Percentiles rank a stretch among this genome's conserved stretches.
These are phyloP conservation scores for Phaeosphaeriaceae sp. DNA, from an alignment of 2,329 filamentous ascomycete species.

Conservation along the genomic window DNA sequence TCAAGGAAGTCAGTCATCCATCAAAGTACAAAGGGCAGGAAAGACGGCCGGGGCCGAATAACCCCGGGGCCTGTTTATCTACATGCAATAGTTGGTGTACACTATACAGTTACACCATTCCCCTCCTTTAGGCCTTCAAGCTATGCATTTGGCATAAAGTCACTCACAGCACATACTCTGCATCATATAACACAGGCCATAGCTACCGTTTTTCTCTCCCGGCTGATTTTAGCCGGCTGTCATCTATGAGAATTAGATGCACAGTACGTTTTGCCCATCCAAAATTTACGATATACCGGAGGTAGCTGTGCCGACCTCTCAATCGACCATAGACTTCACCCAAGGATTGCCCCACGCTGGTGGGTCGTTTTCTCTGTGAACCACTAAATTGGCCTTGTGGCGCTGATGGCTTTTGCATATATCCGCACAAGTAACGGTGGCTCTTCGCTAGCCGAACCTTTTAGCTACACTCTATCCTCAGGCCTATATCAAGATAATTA, in stretches of 20 bases:
- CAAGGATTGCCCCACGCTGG: not conserved
- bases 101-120: too few species aligned
- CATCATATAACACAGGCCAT: not conserved
- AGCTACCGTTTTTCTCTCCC: not conserved
- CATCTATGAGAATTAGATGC: not conserved
- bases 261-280: not conserved
- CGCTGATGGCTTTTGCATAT: too few species aligned
- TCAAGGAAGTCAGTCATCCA: too few species aligned
- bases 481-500: too few species aligned
- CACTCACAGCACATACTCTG: not conserved
- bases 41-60: too few species aligned
- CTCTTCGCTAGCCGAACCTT: not conserved
- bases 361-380: conserved; percentile 11
- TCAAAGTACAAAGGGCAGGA: too few species aligned
- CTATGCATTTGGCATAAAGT: too few species aligned
- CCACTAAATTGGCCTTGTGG: not conserved
- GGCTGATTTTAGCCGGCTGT: conserved; percentile 5
- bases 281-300: conserved; percentile 4
- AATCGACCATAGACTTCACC: not conserved
- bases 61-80: too few species aligned
- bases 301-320: not conserved
- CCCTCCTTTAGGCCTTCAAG: too few species aligned
- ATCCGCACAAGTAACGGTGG: not conserved
- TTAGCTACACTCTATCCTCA: too few species aligned
- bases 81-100: too few species aligned